Evolutionary conservation across 805 yeast species (phyloP).

Genomic region (Candida qinlingensis): DNA sequence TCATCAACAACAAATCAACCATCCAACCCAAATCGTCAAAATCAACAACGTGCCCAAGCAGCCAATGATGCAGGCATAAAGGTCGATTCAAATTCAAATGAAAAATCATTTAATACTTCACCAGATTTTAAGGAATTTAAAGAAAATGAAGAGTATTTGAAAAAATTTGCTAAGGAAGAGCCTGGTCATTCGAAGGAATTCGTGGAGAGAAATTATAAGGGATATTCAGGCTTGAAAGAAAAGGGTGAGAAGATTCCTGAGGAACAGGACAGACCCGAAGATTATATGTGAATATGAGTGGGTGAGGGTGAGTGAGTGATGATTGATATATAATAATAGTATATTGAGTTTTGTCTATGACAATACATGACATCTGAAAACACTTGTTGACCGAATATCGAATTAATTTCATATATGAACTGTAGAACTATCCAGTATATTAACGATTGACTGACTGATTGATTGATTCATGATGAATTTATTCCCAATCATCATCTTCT

Average conservation of each 20-base stretch:
- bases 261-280: constrained; percentile 24
- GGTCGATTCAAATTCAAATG: background rate
- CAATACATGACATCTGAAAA: too few species aligned
- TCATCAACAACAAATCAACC: background rate
- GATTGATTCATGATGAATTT: background rate
- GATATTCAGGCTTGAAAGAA: constrained; percentile 16
- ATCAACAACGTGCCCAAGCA: background rate
- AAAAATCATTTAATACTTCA: background rate
- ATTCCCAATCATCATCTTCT: constrained; percentile 11
- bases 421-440: too few species aligned
- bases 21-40: background rate
- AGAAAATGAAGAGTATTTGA: background rate
- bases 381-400: too few species aligned
- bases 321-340: too few species aligned
- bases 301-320: too few species aligned
- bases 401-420: too few species aligned
- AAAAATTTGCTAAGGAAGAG: background rate
- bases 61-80: background rate
- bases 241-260: constrained; percentile 19
- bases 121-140: background rate
- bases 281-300: constrained; percentile 16
- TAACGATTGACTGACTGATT: background rate
- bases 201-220: constrained; percentile 6
- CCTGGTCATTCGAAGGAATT: background rate
- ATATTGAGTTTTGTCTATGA: too few species aligned